Conservation (phyloP, 2,329 filamentous ascomycete species). For the Blastomyces percursus region DNA sequence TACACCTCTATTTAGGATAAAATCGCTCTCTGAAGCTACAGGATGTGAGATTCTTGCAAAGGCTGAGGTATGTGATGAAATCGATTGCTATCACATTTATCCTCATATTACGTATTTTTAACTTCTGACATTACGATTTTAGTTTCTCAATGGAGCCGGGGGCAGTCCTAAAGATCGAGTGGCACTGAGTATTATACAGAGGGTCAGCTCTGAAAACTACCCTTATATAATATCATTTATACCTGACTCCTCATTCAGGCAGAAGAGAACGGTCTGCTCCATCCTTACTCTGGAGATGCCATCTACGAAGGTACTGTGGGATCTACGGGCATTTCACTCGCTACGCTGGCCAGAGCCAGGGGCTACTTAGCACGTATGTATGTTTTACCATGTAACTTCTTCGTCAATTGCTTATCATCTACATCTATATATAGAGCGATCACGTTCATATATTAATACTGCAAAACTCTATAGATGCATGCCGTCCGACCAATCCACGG, state of each 20-base stretch:
- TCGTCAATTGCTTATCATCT: background rate
- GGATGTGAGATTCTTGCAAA: slow-evolving; percentile 86
- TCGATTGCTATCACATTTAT: background rate
- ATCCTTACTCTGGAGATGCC: slow-evolving; percentile 73
- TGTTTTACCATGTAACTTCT: slow-evolving; percentile 15
- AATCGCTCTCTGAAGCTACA: slow-evolving; percentile 72
- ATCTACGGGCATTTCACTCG: slow-evolving; percentile 89
- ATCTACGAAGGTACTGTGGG: slow-evolving; percentile 97
- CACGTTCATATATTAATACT: slow-evolving; percentile 2
- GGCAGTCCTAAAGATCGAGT: slow-evolving; percentile 93
- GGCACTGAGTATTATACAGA: slow-evolving; percentile 74
- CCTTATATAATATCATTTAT: slow-evolving; percentile 4
- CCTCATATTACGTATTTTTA: background rate
- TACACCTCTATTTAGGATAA: slow-evolving; percentile 79
- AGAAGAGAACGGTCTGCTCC: slow-evolving; percentile 64
- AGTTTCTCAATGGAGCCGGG: slow-evolving; percentile 87
- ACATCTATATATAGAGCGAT: background rate
- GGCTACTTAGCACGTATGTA: slow-evolving; percentile 88
- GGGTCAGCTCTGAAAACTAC: slow-evolving; percentile 29
- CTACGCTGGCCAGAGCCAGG: slow-evolving; percentile 72
- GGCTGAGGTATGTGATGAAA: slow-evolving; percentile 52
- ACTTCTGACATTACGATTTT: slow-evolving; percentile 11
- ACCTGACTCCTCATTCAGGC: slow-evolving; percentile 40
- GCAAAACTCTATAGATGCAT: slow-evolving; percentile 52
- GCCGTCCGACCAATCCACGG: slow-evolving; percentile 78